Conservation (phyloP, 1,284 basidiomycete genomes). For the Sphagnurus paluster region DNA sequence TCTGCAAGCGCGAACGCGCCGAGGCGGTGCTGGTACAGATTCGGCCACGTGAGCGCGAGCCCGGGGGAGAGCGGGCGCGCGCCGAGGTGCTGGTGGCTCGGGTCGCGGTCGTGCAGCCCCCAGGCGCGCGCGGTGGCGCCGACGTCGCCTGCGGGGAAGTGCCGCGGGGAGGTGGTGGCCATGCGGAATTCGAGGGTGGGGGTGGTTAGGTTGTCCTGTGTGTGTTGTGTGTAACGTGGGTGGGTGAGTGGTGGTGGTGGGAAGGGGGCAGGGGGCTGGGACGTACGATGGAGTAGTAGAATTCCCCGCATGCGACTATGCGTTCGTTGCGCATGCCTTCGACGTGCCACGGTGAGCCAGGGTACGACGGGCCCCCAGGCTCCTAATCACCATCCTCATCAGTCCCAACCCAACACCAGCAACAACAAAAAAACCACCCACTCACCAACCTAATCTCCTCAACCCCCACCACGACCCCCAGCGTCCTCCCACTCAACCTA, state of each 20-base stretch:
- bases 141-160: slow-evolving; percentile 40
- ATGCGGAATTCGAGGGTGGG: slow-evolving; percentile 45
- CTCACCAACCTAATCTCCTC: slow-evolving; percentile 45
- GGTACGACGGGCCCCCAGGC: slow-evolving; percentile 37
- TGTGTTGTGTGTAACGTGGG: neutral
- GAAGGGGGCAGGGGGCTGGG: neutral
- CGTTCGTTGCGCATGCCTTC: slow-evolving; percentile 58
- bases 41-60: slow-evolving; percentile 49
- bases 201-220: slow-evolving; percentile 41
- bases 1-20: slow-evolving; percentile 37
- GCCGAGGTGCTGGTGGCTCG: slow-evolving; percentile 49
- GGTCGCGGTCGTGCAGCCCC: slow-evolving; percentile 45
- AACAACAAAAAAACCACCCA: slow-evolving; percentile 1
- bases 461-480: slow-evolving; percentile 49
- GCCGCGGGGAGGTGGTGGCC: slow-evolving; percentile 45
- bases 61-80: slow-evolving; percentile 34
- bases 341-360: slow-evolving; percentile 50
- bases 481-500: slow-evolving; percentile 33
- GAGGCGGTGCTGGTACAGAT: slow-evolving; percentile 50
- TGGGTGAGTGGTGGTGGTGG: neutral
- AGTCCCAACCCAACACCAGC: neutral
- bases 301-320: slow-evolving; percentile 48
- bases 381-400: slow-evolving; percentile 28
- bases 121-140: slow-evolving; percentile 48
- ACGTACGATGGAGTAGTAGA: slow-evolving; percentile 42